Base-by-base conservation (phyloP, 2,329 filamentous ascomycete genomes). In the Mollisiaceae sp. region DNA sequence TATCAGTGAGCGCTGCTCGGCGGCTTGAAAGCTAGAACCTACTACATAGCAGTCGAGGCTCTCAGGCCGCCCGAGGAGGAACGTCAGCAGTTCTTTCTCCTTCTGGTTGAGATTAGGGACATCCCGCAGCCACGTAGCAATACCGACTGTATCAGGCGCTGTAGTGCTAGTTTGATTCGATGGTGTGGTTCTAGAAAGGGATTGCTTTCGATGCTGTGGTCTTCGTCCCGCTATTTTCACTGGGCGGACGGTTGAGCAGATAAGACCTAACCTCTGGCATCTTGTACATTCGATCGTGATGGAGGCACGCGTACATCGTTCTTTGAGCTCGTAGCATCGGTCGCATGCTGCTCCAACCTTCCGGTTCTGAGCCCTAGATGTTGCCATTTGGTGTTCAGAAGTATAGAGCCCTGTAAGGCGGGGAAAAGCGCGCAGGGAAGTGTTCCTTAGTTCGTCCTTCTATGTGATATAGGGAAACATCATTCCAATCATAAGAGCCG, bases 271-370 rank as follows among this genome's bases (percentile, higher is more conserved):
- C 43, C 71, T 69, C 15, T 68, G 52, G 60, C 71, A 73, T 39
- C 71, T 45, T 39, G 50, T 58, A 66, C 71, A 73, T 43, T 20
- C 8, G 6, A 39, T 41, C n/a, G 59, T 24, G 32, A 47, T 47
- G 12, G 67, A 22, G 39, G 52, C 55, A 39, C 69, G 65, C 22
- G 45, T 56, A 52, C 71, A 72, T 67, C 66, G 63, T 65, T 71
- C 71, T 60, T 72, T 72, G 62, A 72, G 67, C 65, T 67, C 63
- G 62, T 72, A 71, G 60, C 71, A 72, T 68, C 69, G 36, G 56
- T 73, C 71, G 64, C 71, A 73, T 41, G 71, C 70, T 14, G 69
- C 70, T 58, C 67, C 67, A 5, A 57, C 12, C 15, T 41, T 57
- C 14, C 6, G 54, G 24, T 32, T 52, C 47, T 45, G 41, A 15